These are phyloP conservation scores for Silene conica DNA, from an alignment of 148 eudicot genomes.

Conservation along the genomic window DNA sequence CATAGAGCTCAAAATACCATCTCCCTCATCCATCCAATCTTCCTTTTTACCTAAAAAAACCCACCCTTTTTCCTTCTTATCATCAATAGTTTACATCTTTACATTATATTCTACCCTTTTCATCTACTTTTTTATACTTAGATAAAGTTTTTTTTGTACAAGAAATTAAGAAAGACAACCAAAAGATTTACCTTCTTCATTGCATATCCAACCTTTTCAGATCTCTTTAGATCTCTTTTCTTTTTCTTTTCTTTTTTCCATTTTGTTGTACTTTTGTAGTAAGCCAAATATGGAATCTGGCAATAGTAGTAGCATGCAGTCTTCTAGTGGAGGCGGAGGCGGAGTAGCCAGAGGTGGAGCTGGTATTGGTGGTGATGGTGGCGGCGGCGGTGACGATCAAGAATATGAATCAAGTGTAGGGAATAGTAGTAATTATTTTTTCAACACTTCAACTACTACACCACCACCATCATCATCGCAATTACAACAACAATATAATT, in stretches of 20 bases:
- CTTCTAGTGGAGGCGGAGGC: constrained; percentile 54
- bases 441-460: neutral
- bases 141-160: neutral
- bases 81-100: neutral
- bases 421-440: constrained; percentile 13
- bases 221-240: neutral
- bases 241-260: neutral
- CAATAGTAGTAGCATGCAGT: constrained; percentile 68
- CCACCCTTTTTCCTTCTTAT: neutral
- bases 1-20: constrained; percentile 2
- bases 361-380: neutral
- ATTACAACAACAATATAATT: neutral
- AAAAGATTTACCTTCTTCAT: constrained; percentile 16
- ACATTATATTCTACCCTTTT: neutral
- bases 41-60: constrained; percentile 9
- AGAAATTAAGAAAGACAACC: constrained; percentile 17
- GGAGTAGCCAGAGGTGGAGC: neutral
- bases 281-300: constrained; percentile 56
- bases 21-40: neutral
- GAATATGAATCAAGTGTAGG: constrained; percentile 45
- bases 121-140: neutral
- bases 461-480: neutral
- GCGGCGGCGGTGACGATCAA: constrained; percentile 24
- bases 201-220: constrained; percentile 27
- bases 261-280: no score